Evolutionary conservation across 345 rosid genomes (phyloP).

Genomic region (Aurinia saxatilis): DNA sequence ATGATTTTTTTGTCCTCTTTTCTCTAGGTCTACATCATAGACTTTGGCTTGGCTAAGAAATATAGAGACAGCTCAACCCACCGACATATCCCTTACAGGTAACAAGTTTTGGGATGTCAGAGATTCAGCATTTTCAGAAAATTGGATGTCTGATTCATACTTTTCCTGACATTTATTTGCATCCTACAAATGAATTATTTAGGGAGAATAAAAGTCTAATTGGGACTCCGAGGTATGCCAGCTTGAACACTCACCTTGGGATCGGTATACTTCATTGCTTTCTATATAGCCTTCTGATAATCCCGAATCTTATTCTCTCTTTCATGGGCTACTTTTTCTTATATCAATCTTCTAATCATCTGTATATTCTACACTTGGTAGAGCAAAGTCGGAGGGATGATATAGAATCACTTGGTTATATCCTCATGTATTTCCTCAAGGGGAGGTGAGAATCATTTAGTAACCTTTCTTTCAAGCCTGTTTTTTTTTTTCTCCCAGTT

Average conservation of each 20-base stretch:
- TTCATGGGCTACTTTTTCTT: not conserved
- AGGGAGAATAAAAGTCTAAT: conserved; percentile 95
- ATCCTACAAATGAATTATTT: too few species aligned
- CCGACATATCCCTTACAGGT: conserved; percentile 89
- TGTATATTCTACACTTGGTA: conserved; percentile 14
- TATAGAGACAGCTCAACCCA: conserved; percentile 78
- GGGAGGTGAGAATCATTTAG: conserved; percentile 63
- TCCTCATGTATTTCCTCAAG: conserved; percentile 85
- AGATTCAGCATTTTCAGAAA: not conserved
- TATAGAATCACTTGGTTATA: conserved; percentile 96
- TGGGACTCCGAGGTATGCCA: conserved; percentile 99
- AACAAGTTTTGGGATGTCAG: conserved; percentile 7
- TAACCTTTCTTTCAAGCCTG: not conserved
- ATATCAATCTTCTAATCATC: not conserved
- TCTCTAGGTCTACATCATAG: conserved; percentile 71
- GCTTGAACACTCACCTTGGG: conserved; percentile 99
- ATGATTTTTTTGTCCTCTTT: conserved; percentile 6
- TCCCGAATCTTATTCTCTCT: not conserved
- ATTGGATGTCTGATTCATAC: not conserved
- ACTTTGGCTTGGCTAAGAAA: conserved; percentile 92
- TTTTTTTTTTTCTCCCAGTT: not conserved
- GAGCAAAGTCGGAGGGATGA: conserved; percentile 99
- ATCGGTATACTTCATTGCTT: conserved; percentile 49
- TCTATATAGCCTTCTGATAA: not conserved
- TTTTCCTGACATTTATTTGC: too few species aligned